Percentiles rank a stretch among this genome's conserved stretches.
Evolutionary conservation across 805 yeast genomes (phyloP).

Genomic region (Myxozyma udenii): DNA sequence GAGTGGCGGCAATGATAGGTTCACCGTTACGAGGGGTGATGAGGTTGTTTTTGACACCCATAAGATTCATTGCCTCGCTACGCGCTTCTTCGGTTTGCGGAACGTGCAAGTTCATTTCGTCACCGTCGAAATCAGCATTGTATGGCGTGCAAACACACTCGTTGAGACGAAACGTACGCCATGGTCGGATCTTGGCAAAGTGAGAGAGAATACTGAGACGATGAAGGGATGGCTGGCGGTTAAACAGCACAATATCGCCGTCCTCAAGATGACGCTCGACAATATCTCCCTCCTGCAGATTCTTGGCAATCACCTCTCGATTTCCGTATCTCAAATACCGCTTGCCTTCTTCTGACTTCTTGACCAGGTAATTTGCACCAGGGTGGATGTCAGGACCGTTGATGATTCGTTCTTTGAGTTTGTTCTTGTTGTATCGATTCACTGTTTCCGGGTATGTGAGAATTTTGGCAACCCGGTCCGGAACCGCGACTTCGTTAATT

Average conservation of each 20-base stretch:
- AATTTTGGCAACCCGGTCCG: conserved; percentile 93
- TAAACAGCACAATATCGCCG: conserved; percentile 92
- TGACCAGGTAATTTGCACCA: conserved; percentile 86
- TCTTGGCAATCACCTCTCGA: conserved; percentile 68
- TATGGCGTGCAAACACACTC: conserved; percentile 99
- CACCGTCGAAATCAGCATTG: conserved; percentile 99
- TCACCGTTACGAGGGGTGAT: conserved; percentile 97
- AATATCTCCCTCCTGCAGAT: conserved; percentile 79
- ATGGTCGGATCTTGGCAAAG: conserved; percentile 92
- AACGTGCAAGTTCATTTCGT: conserved; percentile 97
- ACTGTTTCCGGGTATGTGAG: conserved; percentile 94
- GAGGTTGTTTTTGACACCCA: conserved; percentile 95
- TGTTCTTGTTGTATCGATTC: conserved; percentile 77
- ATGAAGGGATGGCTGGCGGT: conserved; percentile 97
- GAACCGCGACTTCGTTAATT: conserved; percentile 97
- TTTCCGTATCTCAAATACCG: conserved; percentile 89
- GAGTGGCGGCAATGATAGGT: conserved; percentile 99
- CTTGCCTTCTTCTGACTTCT: conserved; percentile 79
- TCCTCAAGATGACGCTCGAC: conserved; percentile 97
- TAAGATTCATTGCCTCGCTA: conserved; percentile 95
- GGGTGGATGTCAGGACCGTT: conserved; percentile 91
- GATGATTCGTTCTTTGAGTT: conserved; percentile 66
- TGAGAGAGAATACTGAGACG: conserved; percentile 91
- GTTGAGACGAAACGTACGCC: conserved; percentile 95
- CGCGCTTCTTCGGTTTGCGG: conserved; percentile 99